A percentile compares a stretch with the other conserved stretches of the same genome.
Evolutionary conservation across 139 green algal species (phyloP).

Genomic region (Volvox reticuliferus): DNA sequence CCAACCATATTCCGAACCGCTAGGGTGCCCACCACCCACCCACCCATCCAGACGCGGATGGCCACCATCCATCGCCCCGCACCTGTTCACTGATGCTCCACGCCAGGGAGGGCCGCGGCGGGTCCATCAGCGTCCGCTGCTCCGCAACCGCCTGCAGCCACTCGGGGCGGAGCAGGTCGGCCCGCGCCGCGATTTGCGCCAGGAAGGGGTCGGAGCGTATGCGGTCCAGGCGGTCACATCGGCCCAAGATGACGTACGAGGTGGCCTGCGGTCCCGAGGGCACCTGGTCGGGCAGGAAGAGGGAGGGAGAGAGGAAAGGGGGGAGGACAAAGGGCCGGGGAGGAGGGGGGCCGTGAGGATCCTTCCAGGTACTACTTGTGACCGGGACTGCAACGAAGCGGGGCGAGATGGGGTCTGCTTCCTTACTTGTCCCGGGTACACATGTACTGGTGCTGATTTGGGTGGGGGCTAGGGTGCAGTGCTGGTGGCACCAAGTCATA

Average conservation of each 20-base stretch:
- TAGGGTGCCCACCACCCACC: no score
- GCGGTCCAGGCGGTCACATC: not conserved
- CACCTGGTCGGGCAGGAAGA: not conserved
- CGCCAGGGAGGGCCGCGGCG: constrained; percentile 5
- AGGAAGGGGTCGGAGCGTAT: not conserved
- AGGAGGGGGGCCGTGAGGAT: not conserved
- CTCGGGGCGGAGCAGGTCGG: constrained; percentile 12
- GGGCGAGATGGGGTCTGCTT: not conserved
- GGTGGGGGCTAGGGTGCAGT: no score
- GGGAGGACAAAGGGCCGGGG: not conserved
- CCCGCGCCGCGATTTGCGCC: not conserved
- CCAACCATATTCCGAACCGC: no score
- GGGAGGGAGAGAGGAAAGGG: not conserved
- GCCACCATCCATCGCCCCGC: not conserved
- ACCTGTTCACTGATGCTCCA: constrained; percentile 31
- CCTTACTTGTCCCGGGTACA: no score
- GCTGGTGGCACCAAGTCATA: no score
- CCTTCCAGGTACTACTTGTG: no score
- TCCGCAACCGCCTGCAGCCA: constrained; percentile 14
- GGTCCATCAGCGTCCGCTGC: not conserved
- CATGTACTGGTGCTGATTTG: no score
- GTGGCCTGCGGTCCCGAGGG: not conserved
- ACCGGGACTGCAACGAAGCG: not conserved
- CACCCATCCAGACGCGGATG: not conserved
- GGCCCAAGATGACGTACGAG: constrained; percentile 10